Conservation (phyloP, 352 stramenopile genomes). For the Elongisporangium prolatum region DNA sequence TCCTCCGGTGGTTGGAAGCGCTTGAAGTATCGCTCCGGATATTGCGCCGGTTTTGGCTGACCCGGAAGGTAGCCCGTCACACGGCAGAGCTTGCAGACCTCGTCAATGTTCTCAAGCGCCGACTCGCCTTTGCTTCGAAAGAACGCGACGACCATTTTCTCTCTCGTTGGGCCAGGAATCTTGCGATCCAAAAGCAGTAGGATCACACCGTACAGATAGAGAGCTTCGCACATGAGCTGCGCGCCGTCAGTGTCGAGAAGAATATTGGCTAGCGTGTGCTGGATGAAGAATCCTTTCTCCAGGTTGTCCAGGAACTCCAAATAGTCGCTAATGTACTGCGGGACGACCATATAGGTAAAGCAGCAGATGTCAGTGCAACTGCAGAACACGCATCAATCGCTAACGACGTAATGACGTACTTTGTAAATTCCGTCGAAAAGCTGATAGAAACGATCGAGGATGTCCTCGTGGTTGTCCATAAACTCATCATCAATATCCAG, state of each 20-base stretch:
- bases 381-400: background rate
- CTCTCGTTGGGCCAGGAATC: constrained; percentile 82
- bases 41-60: constrained; percentile 79
- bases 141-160: constrained; percentile 91
- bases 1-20: constrained; percentile 82
- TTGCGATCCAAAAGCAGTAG: constrained; percentile 92
- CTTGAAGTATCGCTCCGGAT: constrained; percentile 88
- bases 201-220: constrained; percentile 95
- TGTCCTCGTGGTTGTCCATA: constrained; percentile 84
- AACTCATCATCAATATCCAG: constrained; percentile 90
- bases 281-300: constrained; percentile 93
- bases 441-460: constrained; percentile 86
- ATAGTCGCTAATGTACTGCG: constrained; percentile 90
- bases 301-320: constrained; percentile 91
- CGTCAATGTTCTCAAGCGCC: constrained; percentile 86
- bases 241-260: constrained; percentile 91
- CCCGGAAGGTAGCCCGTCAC: constrained; percentile 87
- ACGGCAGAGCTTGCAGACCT: constrained; percentile 89
- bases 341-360: constrained; percentile 5
- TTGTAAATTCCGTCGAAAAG: constrained; percentile 89
- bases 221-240: constrained; percentile 92
- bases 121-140: constrained; percentile 88
- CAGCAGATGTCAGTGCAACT: background rate
- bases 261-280: constrained; percentile 93
- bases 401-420: constrained; percentile 14